A percentile compares a stretch with the other conserved stretches of the same genome.
phyloP scores from a whole-genome alignment of 768 basidiomycete species.

The Lactarius hengduanensis region DNA sequence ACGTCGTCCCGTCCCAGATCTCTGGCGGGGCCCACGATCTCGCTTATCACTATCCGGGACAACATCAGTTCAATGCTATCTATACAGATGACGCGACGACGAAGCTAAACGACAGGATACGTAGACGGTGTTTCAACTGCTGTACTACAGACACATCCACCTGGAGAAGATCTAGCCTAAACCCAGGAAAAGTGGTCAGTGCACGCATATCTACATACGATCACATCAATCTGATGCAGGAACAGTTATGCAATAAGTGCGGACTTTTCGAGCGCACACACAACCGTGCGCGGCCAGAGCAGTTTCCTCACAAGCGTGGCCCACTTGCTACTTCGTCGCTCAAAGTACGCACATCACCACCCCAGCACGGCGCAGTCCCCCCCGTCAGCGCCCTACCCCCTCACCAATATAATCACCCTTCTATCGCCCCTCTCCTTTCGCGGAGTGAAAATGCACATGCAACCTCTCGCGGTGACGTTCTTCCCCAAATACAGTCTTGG shows the following conservation, averaged over 20 bases:
- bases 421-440: conserved; percentile 47
- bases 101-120: conserved; percentile 73
- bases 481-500: conserved; percentile 26
- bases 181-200: conserved; percentile 73
- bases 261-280: conserved; percentile 81
- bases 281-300: conserved; percentile 73
- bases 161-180: conserved; percentile 74
- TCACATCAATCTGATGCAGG: conserved; percentile 3
- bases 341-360: conserved; percentile 40
- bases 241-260: conserved; percentile 59
- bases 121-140: conserved; percentile 80
- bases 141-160: conserved; percentile 83
- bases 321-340: conserved; percentile 55
- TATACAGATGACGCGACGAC: conserved; percentile 80
- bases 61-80: conserved; percentile 41
- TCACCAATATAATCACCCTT: conserved; percentile 53
- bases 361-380: conserved; percentile 42
- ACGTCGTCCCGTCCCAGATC: conserved; percentile 31
- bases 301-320: conserved; percentile 78
- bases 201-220: not conserved
- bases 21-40: conserved; percentile 29
- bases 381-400: conserved; percentile 46
- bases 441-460: conserved; percentile 35
- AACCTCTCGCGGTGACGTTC: conserved; percentile 16
- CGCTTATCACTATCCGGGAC: conserved; percentile 41